Conservation (phyloP, 306 rosid species). For the Quercus mongolica region DNA sequence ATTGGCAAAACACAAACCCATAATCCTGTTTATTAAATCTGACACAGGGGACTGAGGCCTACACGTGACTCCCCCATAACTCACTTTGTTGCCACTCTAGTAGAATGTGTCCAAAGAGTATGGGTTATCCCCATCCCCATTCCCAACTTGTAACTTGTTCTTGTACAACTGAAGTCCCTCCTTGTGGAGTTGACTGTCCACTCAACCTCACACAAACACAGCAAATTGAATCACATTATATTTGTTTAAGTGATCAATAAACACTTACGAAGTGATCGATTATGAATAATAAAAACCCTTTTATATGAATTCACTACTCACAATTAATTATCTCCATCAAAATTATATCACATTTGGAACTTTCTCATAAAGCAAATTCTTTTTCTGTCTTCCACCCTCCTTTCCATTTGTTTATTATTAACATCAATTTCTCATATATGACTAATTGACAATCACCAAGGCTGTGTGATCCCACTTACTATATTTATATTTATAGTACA, state of each 20-base stretch:
- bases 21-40: background rate
- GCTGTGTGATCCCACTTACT: background rate
- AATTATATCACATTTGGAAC: no score
- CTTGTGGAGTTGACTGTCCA: background rate
- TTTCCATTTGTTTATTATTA: background rate
- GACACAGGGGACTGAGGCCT: conserved; percentile 22
- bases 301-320: no score
- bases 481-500: background rate
- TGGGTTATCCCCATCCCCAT: background rate
- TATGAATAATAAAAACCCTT: no score
- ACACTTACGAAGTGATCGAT: no score
- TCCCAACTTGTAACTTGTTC: no score
- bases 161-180: background rate
- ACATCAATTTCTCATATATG: background rate
- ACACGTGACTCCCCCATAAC: conserved; percentile 62
- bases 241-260: no score
- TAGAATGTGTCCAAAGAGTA: background rate
- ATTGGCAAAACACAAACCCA: background rate
- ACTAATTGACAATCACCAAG: background rate
- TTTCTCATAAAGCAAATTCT: background rate
- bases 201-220: background rate
- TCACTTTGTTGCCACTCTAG: conserved; percentile 16
- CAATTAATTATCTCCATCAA: no score
- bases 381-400: background rate
- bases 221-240: no score